These are phyloP conservation scores for Citrullus colocynthis DNA, from an alignment of 306 rosid genomes.

Conservation along the genomic window DNA sequence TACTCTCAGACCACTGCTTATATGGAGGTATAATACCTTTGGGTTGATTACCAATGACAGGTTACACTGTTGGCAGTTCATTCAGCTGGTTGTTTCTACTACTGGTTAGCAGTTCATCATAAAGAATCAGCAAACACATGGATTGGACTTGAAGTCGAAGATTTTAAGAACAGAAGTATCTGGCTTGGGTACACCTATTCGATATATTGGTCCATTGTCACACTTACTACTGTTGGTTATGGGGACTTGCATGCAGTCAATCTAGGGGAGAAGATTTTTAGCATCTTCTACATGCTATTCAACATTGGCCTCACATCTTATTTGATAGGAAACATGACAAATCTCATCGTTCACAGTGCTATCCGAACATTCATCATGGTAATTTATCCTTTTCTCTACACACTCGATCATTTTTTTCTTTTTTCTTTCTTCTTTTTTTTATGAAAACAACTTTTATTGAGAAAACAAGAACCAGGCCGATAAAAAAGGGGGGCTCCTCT, in stretches of 20 bases:
- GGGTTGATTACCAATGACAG: constrained; percentile 18
- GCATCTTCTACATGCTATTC: constrained; percentile 60
- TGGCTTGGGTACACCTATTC: constrained; percentile 62
- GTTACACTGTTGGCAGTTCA: constrained; percentile 73
- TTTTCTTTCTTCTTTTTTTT: no score
- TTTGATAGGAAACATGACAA: constrained; percentile 84
- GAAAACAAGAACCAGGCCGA: no score
- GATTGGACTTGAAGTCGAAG: constrained; percentile 38
- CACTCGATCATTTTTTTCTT: not conserved
- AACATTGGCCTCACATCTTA: constrained; percentile 85
- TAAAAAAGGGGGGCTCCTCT: no score
- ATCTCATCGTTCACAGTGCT: constrained; percentile 63
- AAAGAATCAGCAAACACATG: constrained; percentile 36
- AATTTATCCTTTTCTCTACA: not conserved
- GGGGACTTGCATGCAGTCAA: constrained; percentile 85
- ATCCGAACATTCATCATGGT: constrained; percentile 52
- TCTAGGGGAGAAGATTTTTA: constrained; percentile 55
- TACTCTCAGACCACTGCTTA: not conserved
- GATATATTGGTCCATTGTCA: constrained; percentile 69
- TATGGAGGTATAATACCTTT: not conserved
- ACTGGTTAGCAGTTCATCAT: constrained; percentile 61
- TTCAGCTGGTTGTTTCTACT: constrained; percentile 75
- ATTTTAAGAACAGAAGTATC: constrained; percentile 36
- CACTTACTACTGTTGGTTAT: constrained; percentile 82
- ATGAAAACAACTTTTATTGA: no score